Evolutionary conservation across 345 rosid genomes (phyloP), one percentile per base, ranked within the genome.

Genomic region (Brassica napus): DNA sequence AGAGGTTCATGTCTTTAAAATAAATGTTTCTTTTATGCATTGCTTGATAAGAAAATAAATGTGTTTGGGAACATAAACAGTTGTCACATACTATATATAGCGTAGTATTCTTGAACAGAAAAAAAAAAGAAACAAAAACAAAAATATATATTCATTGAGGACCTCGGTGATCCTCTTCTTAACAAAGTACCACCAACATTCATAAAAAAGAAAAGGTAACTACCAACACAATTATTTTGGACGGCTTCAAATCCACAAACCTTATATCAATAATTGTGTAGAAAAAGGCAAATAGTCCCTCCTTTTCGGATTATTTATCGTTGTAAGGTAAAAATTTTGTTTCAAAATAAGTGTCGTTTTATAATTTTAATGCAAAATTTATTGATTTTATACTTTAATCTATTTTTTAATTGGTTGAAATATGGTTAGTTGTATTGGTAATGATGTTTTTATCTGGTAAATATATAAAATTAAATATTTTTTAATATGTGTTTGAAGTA

Each of bases 161-260:
- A 52, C 66, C 37, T 65, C 52, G 72, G 23, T 72, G 81, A 78
- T 78, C 76, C 15, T 11, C 72, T n/a, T 52, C 57, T 65, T 55
- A 61, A 52, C 11, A 66, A 73, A 79, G 73, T 35, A 73, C 82
- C 74, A 68, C 78, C 82, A 73, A 73, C 78, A 73, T 28, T 28
- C 31, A 28, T 28, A 28, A 28, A 28, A 28, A 28, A 28, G 24
- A 28, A 28, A 28, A 28, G 31, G 31, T 35, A 47, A 73, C 82
- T 70, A 68, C 78, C 82, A 73, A 73, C 78, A 68, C 66, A 80
- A 74, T 69, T 54, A 74, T 80, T 68, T 54, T 62, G 71, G 65
- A 63, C 75, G 72, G 72, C 79, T 64, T 75, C 37, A 62, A 62
- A 49, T 62, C 71, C 35, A n/a, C 55, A 37, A 69, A 74, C 79